A percentile compares a stretch with the other conserved stretches of the same genome.
These are phyloP conservation scores for Ophioceras dolichostomum DNA, from an alignment of 2,329 filamentous ascomycete genomes.

Conservation along the genomic window DNA sequence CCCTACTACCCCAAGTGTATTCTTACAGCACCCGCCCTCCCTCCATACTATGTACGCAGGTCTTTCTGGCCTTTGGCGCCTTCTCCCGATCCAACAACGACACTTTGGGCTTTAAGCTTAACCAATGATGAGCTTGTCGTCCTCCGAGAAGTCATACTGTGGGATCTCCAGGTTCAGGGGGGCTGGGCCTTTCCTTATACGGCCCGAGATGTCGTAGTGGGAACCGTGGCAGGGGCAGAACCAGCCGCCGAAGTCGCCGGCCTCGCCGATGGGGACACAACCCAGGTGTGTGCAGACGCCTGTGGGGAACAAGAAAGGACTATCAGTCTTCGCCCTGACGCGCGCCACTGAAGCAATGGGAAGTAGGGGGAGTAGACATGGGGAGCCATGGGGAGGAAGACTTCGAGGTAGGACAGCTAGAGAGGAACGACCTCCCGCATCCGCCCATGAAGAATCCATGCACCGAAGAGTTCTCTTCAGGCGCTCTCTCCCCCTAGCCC, in stretches of 20 bases:
- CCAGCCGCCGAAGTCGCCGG: slow-evolving; percentile 96
- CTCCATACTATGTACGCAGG: too few species aligned
- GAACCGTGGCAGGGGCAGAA: slow-evolving; percentile 99
- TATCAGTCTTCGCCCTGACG: too few species aligned
- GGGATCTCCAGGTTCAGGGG: slow-evolving; percentile 97
- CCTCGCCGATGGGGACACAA: slow-evolving; percentile 98
- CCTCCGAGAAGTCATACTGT: slow-evolving; percentile 83
- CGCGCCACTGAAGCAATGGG: too few species aligned
- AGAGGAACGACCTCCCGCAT: too few species aligned
- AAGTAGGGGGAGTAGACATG: too few species aligned
- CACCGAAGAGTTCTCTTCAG: too few species aligned
- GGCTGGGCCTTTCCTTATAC: slow-evolving; percentile 93
- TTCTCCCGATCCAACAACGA: too few species aligned
- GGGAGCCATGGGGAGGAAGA: background rate
- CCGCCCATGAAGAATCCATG: too few species aligned
- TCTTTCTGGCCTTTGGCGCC: background rate
- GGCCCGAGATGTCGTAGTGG: slow-evolving; percentile 98
- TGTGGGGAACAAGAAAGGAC: too few species aligned
- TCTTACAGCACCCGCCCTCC: too few species aligned
- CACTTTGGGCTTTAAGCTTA: slow-evolving; percentile 38
- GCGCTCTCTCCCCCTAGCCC: too few species aligned
- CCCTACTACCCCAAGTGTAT: background rate
- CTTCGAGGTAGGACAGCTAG: background rate
- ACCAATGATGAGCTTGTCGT: slow-evolving; percentile 83
- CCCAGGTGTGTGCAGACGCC: slow-evolving; percentile 98